phyloP scores from a whole-genome alignment of 1,284 basidiomycete species.

The Ustilago esculenta region DNA sequence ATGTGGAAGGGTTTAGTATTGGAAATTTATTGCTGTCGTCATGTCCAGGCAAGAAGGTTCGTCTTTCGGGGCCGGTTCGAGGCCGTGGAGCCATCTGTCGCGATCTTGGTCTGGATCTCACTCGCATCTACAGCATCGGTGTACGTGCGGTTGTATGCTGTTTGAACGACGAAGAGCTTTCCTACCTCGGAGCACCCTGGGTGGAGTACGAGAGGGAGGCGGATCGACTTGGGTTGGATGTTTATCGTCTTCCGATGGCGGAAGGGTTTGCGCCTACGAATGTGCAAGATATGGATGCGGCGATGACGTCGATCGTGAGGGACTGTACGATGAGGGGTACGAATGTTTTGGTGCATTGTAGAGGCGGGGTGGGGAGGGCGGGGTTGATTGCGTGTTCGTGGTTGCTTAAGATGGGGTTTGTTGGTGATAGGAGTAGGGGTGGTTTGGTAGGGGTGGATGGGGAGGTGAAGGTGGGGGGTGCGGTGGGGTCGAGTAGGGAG shows the following conservation, averaged over 20 bases:
- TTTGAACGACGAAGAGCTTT: constrained; percentile 85
- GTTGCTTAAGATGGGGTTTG: constrained; percentile 88
- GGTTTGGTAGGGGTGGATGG: background rate
- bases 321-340: constrained; percentile 80
- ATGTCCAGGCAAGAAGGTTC: constrained; percentile 96
- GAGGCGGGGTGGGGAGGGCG: constrained; percentile 93
- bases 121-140: constrained; percentile 79
- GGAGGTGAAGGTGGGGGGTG: background rate
- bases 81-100: constrained; percentile 86
- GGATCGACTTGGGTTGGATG: constrained; percentile 76
- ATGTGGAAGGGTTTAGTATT: constrained; percentile 66
- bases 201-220: constrained; percentile 77
- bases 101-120: constrained; percentile 80
- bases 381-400: constrained; percentile 92
- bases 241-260: constrained; percentile 82
- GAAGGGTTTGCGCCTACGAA: constrained; percentile 87
- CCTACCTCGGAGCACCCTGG: constrained; percentile 85
- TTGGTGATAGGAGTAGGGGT: constrained; percentile 38
- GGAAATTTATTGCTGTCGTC: constrained; percentile 92
- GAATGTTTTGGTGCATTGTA: constrained; percentile 86
- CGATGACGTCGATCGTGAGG: constrained; percentile 77
- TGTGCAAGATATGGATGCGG: constrained; percentile 80
- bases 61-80: constrained; percentile 80
- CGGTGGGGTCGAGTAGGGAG: constrained; percentile 2
- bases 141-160: constrained; percentile 87